A percentile compares a stretch with the other conserved stretches of the same genome.
Evolutionary conservation across 1,284 basidiomycete genomes (phyloP).

Genomic region (Puccinia polysora): DNA sequence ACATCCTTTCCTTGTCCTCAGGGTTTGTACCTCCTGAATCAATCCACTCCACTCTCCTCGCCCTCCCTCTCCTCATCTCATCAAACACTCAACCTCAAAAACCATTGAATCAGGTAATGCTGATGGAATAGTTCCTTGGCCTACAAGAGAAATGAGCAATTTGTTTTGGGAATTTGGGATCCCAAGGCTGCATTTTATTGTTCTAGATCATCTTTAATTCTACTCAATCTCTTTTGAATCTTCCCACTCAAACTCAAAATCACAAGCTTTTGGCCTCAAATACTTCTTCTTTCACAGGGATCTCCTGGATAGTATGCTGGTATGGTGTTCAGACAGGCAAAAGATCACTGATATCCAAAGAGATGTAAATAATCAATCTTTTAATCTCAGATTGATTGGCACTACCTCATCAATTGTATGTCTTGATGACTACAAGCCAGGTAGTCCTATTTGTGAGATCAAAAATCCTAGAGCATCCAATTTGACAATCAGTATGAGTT

Average conservation of each 20-base stretch:
- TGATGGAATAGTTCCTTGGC: constrained; percentile 31
- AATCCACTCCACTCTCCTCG: neutral
- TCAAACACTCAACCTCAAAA: neutral
- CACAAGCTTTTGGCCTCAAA: neutral
- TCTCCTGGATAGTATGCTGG: constrained; percentile 37
- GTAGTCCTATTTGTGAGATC: too few species aligned
- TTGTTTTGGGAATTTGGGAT: constrained; percentile 35
- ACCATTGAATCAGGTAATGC: constrained; percentile 22
- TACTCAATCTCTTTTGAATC: too few species aligned
- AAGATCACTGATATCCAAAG: too few species aligned
- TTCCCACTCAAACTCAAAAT: neutral
- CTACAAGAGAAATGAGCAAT: constrained; percentile 28
- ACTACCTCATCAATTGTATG: too few species aligned
- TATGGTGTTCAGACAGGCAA: constrained; percentile 39
- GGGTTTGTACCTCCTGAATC: neutral
- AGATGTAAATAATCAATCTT: too few species aligned
- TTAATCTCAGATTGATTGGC: too few species aligned
- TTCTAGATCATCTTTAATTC: constrained; percentile 38
- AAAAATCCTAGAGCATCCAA: too few species aligned
- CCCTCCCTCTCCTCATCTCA: neutral
- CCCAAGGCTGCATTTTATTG: constrained; percentile 18
- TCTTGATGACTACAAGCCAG: too few species aligned
- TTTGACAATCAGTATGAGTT: too few species aligned
- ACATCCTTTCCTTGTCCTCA: constrained; percentile 40
- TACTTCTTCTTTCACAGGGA: constrained; percentile 7